Conservation (phyloP, 768 basidiomycete genomes). For the Leccinum obscurum region DNA sequence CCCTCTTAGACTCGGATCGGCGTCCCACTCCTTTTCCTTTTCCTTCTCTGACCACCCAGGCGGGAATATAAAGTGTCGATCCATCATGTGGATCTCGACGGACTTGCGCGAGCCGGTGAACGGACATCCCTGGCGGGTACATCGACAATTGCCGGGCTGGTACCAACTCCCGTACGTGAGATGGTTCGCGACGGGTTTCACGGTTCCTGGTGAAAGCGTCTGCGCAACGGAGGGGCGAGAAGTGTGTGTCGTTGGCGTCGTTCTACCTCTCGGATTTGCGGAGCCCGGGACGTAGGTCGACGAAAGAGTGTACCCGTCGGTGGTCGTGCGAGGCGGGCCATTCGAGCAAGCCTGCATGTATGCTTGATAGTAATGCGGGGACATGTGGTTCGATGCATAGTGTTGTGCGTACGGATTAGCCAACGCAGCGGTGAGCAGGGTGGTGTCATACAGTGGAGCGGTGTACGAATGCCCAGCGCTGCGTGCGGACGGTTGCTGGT, state of each 20-base stretch:
- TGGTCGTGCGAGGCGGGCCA: slow-evolving; percentile 23
- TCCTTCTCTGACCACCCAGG: slow-evolving; percentile 65
- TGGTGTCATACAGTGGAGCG: slow-evolving; percentile 24
- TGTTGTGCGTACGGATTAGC: slow-evolving; percentile 32
- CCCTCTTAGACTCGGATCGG: slow-evolving; percentile 76
- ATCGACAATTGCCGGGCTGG: slow-evolving; percentile 59
- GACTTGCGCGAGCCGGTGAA: slow-evolving; percentile 71
- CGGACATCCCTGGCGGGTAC: slow-evolving; percentile 60
- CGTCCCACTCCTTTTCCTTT: slow-evolving; percentile 70
- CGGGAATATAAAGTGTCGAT: slow-evolving; percentile 83
- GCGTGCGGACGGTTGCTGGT: slow-evolving; percentile 13
- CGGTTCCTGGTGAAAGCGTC: slow-evolving; percentile 1
- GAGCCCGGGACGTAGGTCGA: slow-evolving; percentile 36
- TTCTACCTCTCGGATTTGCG: not conserved
- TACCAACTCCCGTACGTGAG: slow-evolving; percentile 49
- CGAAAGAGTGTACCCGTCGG: slow-evolving; percentile 41
- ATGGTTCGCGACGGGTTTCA: slow-evolving; percentile 17
- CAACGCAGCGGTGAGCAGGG: slow-evolving; percentile 26
- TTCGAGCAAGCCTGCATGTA: slow-evolving; percentile 40
- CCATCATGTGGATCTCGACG: slow-evolving; percentile 84
- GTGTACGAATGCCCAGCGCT: slow-evolving; percentile 8
- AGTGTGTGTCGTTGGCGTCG: not conserved
- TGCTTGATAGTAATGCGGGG: slow-evolving; percentile 58
- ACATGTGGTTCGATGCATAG: slow-evolving; percentile 33
- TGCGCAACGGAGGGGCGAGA: slow-evolving; percentile 7